These are phyloP conservation scores for Thymus quinquecostatus DNA, from an alignment of 257 asterid species.

Conservation along the genomic window DNA sequence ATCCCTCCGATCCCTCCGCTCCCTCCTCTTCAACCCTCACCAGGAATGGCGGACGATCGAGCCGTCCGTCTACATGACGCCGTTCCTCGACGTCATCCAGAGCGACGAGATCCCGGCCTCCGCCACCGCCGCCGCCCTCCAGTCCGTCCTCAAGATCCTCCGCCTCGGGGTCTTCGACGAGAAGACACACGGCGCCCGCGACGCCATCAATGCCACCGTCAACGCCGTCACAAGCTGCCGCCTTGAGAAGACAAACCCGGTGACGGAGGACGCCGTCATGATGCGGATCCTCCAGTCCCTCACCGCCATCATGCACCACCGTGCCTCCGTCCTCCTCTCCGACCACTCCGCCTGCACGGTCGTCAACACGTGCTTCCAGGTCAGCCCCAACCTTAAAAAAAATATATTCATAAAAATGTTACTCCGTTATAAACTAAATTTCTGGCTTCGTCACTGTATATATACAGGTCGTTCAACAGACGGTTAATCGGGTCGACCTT, in stretches of 20 bases:
- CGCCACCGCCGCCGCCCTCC: conserved; percentile 79
- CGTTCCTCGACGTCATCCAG: conserved; percentile 85
- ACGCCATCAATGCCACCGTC: conserved; percentile 56
- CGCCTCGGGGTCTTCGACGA: conserved; percentile 67
- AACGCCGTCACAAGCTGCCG: conserved; percentile 69
- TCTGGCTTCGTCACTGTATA: no score
- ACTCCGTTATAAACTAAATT: no score
- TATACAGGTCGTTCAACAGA: conserved; percentile 64
- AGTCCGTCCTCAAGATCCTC: conserved; percentile 76
- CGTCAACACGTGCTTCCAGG: conserved; percentile 85
- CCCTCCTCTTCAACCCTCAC: conserved; percentile 73
- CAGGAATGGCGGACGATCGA: conserved; percentile 79
- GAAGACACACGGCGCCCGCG: conserved; percentile 64
- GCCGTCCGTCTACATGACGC: conserved; percentile 67
- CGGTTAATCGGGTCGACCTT: conserved; percentile 67
- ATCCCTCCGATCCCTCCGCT: conserved; percentile 68
- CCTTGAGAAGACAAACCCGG: conserved; percentile 69
- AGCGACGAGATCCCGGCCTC: conserved; percentile 80
- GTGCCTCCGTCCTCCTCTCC: conserved; percentile 63
- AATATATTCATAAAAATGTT: no score
- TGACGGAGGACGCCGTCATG: conserved; percentile 79
- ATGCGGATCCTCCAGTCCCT: conserved; percentile 74
- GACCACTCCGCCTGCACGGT: conserved; percentile 79
- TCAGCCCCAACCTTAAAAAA: no score
- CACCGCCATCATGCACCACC: conserved; percentile 73